phyloP scores from a whole-genome alignment of 2,329 filamentous ascomycete genomes.

The Fusarium annulatum region DNA sequence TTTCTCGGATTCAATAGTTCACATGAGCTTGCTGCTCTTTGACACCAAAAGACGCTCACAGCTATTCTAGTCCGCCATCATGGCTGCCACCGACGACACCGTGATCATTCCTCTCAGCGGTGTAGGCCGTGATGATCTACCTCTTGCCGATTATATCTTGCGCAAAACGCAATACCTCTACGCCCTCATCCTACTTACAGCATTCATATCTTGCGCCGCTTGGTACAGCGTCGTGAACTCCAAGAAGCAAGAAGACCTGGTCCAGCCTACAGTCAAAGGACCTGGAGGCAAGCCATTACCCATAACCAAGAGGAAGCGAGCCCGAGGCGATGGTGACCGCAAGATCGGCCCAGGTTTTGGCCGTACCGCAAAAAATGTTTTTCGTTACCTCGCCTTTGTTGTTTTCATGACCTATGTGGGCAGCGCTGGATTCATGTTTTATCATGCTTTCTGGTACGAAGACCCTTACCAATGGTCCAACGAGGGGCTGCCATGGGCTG shows the following conservation, averaged over 20 bases:
- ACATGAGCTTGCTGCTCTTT: slow-evolving; percentile 40
- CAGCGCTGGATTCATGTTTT: slow-evolving; percentile 78
- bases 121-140: slow-evolving; percentile 38
- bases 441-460: slow-evolving; percentile 72
- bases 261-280: slow-evolving; percentile 68
- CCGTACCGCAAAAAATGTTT: slow-evolving; percentile 74
- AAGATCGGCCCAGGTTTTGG: slow-evolving; percentile 67
- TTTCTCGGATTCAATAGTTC: slow-evolving; percentile 31
- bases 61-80: slow-evolving; percentile 49
- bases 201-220: slow-evolving; percentile 63
- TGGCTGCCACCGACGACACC: slow-evolving; percentile 48
- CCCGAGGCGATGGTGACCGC: slow-evolving; percentile 59
- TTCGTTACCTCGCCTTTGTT: slow-evolving; percentile 78
- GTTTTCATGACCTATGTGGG: slow-evolving; percentile 80
- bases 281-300: slow-evolving; percentile 90
- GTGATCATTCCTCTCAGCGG: slow-evolving; percentile 44
- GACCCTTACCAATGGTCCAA: slow-evolving; percentile 53
- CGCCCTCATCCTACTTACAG: slow-evolving; percentile 62
- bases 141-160: slow-evolving; percentile 56
- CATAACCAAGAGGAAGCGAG: slow-evolving; percentile 66
- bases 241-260: slow-evolving; percentile 60
- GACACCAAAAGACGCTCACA: slow-evolving; percentile 41
- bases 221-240: slow-evolving; percentile 65
- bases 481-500: slow-evolving; percentile 75
- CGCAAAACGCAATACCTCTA: slow-evolving; percentile 63